Percentiles rank a stretch among this genome's conserved stretches.
Evolutionary conservation across 1,139 yeast genomes (phyloP).

Genomic region (Debaryomyces fabryi): DNA sequence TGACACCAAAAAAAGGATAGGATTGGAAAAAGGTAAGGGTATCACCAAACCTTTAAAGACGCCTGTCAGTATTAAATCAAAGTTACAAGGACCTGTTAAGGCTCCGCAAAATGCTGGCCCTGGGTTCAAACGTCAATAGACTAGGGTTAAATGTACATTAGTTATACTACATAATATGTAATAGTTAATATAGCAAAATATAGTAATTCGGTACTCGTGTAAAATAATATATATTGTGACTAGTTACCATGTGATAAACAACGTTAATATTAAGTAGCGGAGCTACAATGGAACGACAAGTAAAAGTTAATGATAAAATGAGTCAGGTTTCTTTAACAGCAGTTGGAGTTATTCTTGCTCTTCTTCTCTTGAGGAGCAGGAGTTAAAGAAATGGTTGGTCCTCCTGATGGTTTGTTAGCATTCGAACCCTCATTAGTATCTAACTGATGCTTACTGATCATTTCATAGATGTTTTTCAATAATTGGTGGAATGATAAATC

Average conservation of each 20-base stretch:
- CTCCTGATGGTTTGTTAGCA: constrained; percentile 57
- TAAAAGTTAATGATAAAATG: background rate
- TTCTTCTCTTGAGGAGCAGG: constrained; percentile 87
- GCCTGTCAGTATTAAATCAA: constrained; percentile 24
- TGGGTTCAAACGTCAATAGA: constrained; percentile 9
- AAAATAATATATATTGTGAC: constrained; percentile 4
- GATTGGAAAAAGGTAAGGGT: constrained; percentile 50
- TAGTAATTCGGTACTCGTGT: background rate
- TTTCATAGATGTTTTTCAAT: constrained; percentile 88
- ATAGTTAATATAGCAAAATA: background rate
- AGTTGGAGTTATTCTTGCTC: constrained; percentile 61
- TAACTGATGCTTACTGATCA: constrained; percentile 84
- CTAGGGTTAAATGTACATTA: constrained; percentile 7
- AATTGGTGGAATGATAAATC: constrained; percentile 93
- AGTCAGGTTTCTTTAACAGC: constrained; percentile 50
- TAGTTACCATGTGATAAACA: constrained; percentile 4
- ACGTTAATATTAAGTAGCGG: background rate
- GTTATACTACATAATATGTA: constrained; percentile 1
- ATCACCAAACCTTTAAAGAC: constrained; percentile 42
- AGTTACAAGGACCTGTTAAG: constrained; percentile 16
- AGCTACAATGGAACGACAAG: background rate
- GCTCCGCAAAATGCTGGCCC: constrained; percentile 6
- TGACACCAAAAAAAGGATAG: constrained; percentile 45
- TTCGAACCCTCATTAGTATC: constrained; percentile 56
- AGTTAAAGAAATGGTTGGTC: constrained; percentile 90